phyloP scores from a whole-genome alignment of 495 filamentous ascomycete species.

The Hamigera avellanea region DNA sequence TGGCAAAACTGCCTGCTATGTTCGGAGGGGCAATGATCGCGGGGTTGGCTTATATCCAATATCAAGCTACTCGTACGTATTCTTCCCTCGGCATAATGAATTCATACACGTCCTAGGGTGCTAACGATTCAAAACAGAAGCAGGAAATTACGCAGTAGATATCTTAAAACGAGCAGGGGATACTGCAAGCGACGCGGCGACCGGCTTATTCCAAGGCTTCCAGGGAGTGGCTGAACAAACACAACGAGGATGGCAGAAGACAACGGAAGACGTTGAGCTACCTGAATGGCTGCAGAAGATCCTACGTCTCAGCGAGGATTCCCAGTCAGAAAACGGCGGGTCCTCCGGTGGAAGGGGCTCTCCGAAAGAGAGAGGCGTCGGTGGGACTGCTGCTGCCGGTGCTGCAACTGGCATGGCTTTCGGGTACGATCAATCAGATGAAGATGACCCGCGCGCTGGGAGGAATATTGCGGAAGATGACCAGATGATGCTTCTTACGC shows the following conservation, averaged over 20 bases:
- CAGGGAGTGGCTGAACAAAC: slow-evolving; percentile 69
- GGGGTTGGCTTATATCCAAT: slow-evolving; percentile 83
- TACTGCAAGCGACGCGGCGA: slow-evolving; percentile 52
- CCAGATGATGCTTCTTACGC: slow-evolving; percentile 98
- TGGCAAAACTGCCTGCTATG: slow-evolving; percentile 75
- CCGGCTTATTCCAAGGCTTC: slow-evolving; percentile 53
- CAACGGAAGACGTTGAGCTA: slow-evolving; percentile 63
- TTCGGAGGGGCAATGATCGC: slow-evolving; percentile 83
- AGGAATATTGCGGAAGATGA: slow-evolving; percentile 71
- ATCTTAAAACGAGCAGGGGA: slow-evolving; percentile 61
- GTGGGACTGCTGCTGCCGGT: slow-evolving; percentile 33
- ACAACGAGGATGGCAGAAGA: slow-evolving; percentile 66
- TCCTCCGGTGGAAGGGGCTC: slow-evolving; percentile 34
- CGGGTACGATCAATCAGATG: slow-evolving; percentile 60
- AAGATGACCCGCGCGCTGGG: slow-evolving; percentile 54
- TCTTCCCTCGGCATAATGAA: neutral
- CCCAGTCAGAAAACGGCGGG: slow-evolving; percentile 24
- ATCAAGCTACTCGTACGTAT: slow-evolving; percentile 86
- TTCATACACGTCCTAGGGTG: neutral
- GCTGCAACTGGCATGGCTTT: slow-evolving; percentile 64
- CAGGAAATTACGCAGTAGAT: slow-evolving; percentile 78
- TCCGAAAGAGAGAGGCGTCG: slow-evolving; percentile 53
- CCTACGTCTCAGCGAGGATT: slow-evolving; percentile 45
- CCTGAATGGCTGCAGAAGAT: slow-evolving; percentile 83
- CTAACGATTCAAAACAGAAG: slow-evolving; percentile 42